Base-by-base conservation (phyloP, 75 land plant species). In the Pinus taeda region DNA sequence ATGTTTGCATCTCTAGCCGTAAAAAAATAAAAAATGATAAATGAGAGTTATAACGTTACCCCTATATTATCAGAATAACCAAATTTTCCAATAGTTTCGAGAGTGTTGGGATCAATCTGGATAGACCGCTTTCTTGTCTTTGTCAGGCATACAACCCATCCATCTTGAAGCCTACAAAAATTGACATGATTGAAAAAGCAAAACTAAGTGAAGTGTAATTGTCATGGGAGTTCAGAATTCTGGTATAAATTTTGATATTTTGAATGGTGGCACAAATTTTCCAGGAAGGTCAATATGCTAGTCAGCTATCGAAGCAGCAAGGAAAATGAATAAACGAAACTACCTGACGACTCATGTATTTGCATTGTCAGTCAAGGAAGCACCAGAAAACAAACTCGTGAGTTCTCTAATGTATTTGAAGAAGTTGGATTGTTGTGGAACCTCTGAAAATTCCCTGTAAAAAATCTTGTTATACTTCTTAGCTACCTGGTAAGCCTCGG, bases 401-500 rank as follows among this genome's bases (percentile, higher is more conserved):
- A 93, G 76, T 6, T 89, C 94, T 61, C 86, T 79, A 0, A 91
- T 58, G 73, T 79, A 83, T 15, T 84, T 26, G 15, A 89, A 56
- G 75, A 91, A 77, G 70, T 81, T 87, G 17, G 78, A 83, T 9
- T 77, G 63, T n/a, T 75, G 76, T 37, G 91, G 96, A n/a, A 74
- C 84, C 20, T 84, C 92, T 33, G 94, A 87, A 83, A 91, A 93
- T 71, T 93, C 96, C 11, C 94, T 83, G 79, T 81, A 93, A 73
- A 87, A 87, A 26, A 89, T n/a, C 57, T 84, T 85, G 8, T 82
- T 57, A 71, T 80, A 81, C 69, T 75, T 80, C 75, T 30, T 85
- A 30, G 96, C 96, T 5, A 90, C 80, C 71, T 85, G 87, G 75
- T 91, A 93, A 14, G 96, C 96, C 33, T 93, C 92, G 11, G 96